phyloP scores from a whole-genome alignment of 441 rosid genomes.

The Sinapis alba region DNA sequence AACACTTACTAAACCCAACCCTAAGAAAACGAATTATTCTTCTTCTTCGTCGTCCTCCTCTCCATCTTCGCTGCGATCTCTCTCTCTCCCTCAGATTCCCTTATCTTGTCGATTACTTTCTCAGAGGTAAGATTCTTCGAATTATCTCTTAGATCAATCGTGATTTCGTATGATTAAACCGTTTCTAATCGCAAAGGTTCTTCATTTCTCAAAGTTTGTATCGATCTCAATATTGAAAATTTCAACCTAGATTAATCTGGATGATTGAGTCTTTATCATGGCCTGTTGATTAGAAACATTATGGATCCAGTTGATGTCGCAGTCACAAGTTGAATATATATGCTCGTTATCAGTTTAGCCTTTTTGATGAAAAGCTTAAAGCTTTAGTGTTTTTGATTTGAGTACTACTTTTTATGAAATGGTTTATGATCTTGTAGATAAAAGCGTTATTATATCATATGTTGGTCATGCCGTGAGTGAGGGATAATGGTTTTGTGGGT shows the following conservation, averaged over 20 bases:
- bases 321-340: background rate
- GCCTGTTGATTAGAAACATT: background rate
- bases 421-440: background rate
- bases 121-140: slow-evolving; percentile 14
- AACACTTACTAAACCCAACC: slow-evolving; percentile 17
- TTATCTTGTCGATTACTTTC: slow-evolving; percentile 22
- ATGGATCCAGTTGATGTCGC: slow-evolving; percentile 5
- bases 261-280: background rate
- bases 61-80: slow-evolving; percentile 27
- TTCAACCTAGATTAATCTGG: background rate
- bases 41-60: background rate
- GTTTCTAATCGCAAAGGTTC: background rate
- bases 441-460: background rate
- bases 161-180: background rate
- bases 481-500: slow-evolving; percentile 11
- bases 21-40: slow-evolving; percentile 10
- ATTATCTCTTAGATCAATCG: background rate
- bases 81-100: slow-evolving; percentile 4
- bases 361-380: background rate
- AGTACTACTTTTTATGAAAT: background rate
- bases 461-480: background rate
- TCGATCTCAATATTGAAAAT: background rate
- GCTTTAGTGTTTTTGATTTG: background rate
- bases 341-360: background rate
- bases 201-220: background rate